These are phyloP conservation scores for Lichenothelia convexa DNA, from an alignment of 495 filamentous ascomycete genomes.

Conservation along the genomic window DNA sequence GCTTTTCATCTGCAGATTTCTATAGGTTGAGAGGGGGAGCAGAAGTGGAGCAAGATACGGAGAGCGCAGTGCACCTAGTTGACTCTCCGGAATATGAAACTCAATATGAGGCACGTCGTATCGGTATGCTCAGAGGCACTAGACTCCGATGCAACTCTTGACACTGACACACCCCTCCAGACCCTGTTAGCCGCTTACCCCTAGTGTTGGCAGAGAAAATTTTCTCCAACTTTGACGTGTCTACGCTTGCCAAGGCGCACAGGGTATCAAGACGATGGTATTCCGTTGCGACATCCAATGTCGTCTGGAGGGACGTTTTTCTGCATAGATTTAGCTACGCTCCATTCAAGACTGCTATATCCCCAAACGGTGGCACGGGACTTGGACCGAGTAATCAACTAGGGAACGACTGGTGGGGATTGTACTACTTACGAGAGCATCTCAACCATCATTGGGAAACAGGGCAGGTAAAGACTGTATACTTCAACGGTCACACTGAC, in stretches of 20 bases:
- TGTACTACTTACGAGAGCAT: slow-evolving; percentile 56
- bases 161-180: not conserved
- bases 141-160: too few species aligned
- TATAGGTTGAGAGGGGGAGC: too few species aligned
- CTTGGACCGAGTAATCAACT: slow-evolving; percentile 30
- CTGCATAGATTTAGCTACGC: too few species aligned
- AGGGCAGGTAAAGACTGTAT: slow-evolving; percentile 61
- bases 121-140: too few species aligned
- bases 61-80: too few species aligned
- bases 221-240: slow-evolving; percentile 50
- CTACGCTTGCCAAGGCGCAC: slow-evolving; percentile 40
- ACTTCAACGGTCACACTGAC: slow-evolving; percentile 79
- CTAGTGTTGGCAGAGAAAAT: slow-evolving; percentile 55
- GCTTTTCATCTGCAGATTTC: too few species aligned
- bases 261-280: slow-evolving; percentile 48
- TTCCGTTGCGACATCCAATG: slow-evolving; percentile 37
- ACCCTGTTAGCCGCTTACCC: slow-evolving; percentile 52
- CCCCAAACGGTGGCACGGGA: slow-evolving; percentile 23
- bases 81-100: too few species aligned
- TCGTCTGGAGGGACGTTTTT: slow-evolving; percentile 69
- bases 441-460: slow-evolving; percentile 64
- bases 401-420: slow-evolving; percentile 65
- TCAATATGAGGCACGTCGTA: too few species aligned
- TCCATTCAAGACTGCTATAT: too few species aligned
- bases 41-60: too few species aligned